Conservation (phyloP, 148 eudicot genomes). For the Fagopyrum esculentum region DNA sequence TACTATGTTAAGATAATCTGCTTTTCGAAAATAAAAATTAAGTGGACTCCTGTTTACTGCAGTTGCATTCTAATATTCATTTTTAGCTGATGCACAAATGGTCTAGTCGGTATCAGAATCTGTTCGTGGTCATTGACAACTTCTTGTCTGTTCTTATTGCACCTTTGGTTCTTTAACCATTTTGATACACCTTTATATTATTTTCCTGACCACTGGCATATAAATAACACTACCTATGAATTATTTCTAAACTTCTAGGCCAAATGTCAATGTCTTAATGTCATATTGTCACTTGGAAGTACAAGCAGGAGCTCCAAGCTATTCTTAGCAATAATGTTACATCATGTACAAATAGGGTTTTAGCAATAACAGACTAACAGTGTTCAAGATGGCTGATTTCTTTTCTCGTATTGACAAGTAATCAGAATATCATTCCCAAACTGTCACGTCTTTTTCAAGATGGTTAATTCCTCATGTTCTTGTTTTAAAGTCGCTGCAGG, state of each 20-base stretch:
- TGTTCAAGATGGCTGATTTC: neutral
- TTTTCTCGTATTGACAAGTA: neutral
- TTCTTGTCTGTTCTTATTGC: neutral
- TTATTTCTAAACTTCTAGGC: neutral
- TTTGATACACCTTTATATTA: neutral
- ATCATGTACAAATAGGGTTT: neutral
- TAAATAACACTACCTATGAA: neutral
- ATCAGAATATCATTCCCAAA: neutral
- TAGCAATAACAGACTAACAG: neutral
- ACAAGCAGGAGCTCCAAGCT: neutral
- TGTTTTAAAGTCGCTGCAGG: neutral
- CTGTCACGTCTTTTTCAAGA: neutral
- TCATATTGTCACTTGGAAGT: neutral
- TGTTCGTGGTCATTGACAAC: neutral
- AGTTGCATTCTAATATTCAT: neutral
- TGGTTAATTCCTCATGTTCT: neutral
- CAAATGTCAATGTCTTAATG: neutral
- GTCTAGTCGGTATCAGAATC: neutral
- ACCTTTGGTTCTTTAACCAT: neutral
- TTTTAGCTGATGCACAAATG: neutral
- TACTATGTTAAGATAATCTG: neutral
- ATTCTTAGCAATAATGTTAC: neutral
- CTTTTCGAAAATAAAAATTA: neutral
- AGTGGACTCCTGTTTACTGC: constrained; percentile 1
- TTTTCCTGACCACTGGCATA: neutral